phyloP scores from a whole-genome alignment of 352 stramenopile species.

The Achlya hypogyna region DNA sequence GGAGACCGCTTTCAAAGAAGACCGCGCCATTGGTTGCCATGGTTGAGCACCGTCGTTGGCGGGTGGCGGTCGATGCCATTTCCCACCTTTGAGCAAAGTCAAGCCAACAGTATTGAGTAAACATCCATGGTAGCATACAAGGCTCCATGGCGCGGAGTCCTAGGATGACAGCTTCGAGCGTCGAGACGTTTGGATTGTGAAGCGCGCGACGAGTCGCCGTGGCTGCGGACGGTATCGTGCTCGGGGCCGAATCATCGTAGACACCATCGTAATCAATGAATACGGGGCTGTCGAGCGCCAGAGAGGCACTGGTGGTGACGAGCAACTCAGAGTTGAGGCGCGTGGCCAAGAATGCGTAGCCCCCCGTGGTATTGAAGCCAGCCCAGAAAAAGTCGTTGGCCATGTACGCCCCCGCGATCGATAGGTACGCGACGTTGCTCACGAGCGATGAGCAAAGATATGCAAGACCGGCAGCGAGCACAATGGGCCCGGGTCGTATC shows the following conservation, averaged over 20 bases:
- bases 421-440: background rate
- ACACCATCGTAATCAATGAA: background rate
- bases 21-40: background rate
- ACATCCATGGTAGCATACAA: conserved; percentile 8
- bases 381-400: conserved; percentile 4
- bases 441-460: background rate
- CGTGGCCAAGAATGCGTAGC: background rate
- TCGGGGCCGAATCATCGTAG: background rate
- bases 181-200: background rate
- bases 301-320: background rate
- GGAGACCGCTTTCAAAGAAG: background rate
- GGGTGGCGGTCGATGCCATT: background rate
- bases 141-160: conserved; percentile 5
- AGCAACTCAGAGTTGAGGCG: background rate
- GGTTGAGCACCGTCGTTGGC: background rate
- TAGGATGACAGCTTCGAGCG: background rate
- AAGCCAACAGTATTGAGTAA: conserved; percentile 9
- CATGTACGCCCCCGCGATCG: background rate
- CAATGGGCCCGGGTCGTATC: background rate
- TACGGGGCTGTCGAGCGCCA: background rate
- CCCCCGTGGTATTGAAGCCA: background rate
- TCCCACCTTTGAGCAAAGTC: background rate
- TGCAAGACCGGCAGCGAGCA: background rate
- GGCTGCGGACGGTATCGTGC: background rate
- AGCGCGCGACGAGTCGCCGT: background rate